phyloP scores from a whole-genome alignment of 176 grass and related monocot genomes.

The Carex parvula region DNA sequence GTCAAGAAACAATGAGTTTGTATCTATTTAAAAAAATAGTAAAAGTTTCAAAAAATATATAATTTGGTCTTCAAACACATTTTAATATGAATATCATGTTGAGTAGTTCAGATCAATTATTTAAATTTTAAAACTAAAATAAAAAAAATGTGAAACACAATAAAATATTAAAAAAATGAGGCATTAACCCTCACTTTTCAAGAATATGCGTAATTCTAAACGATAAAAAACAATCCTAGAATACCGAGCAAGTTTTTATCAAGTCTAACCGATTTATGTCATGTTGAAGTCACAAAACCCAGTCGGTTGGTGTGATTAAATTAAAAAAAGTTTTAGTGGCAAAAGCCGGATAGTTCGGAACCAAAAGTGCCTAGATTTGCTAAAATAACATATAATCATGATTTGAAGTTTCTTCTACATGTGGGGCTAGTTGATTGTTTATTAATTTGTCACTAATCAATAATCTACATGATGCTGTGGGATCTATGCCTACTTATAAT shows the following conservation, averaged over 20 bases:
- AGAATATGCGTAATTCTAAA: neutral
- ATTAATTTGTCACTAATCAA: conserved; percentile 24
- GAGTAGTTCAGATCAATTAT: too few species aligned
- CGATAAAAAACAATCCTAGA: neutral
- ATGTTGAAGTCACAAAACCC: conserved; percentile 12
- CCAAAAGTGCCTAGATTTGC: conserved; percentile 25
- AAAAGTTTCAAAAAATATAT: too few species aligned
- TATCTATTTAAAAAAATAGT: too few species aligned
- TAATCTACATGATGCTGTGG: conserved; percentile 27
- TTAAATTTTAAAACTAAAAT: too few species aligned
- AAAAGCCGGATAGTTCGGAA: conserved; percentile 21
- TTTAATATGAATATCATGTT: too few species aligned
- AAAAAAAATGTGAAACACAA: too few species aligned
- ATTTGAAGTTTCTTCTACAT: conserved; percentile 36
- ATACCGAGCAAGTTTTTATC: neutral
- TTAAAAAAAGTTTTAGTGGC: neutral
- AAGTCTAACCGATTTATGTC: conserved; percentile 2
- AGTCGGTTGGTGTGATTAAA: conserved; percentile 19
- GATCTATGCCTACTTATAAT: conserved; percentile 32
- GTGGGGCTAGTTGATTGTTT: conserved; percentile 13
- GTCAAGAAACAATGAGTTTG: too few species aligned
- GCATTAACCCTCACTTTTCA: too few species aligned
- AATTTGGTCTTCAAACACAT: too few species aligned
- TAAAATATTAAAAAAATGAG: too few species aligned
- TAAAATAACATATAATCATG: conserved; percentile 27